phyloP scores from a whole-genome alignment of 495 filamentous ascomycete genomes.

The Choiromyces venosus region DNA sequence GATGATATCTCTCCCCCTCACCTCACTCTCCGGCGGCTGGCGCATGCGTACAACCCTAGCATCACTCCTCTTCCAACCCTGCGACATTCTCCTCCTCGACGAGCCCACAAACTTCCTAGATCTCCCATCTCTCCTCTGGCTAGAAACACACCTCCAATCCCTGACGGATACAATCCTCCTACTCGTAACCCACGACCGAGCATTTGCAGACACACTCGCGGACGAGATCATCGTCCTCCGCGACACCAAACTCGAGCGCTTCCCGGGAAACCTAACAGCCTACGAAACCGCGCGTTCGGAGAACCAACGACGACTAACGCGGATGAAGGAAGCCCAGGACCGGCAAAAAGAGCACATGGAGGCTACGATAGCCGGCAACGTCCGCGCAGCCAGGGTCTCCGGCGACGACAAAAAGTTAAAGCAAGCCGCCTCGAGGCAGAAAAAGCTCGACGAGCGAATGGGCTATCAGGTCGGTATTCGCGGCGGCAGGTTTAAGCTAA shows the following conservation, averaged over 20 bases:
- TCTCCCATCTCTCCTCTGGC: constrained; percentile 74
- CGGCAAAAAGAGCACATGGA: constrained; percentile 71
- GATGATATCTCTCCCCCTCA: constrained; percentile 53
- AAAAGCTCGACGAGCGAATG: constrained; percentile 73
- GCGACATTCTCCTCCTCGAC: constrained; percentile 76
- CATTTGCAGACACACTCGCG: constrained; percentile 65
- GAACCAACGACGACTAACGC: constrained; percentile 55
- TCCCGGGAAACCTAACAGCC: constrained; percentile 62
- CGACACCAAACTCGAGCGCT: constrained; percentile 60
- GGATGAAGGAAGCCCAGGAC: constrained; percentile 74
- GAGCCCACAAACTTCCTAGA: constrained; percentile 85
- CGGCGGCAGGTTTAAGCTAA: constrained; percentile 71
- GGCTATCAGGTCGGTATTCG: constrained; percentile 65
- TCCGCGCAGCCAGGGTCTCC: constrained; percentile 62
- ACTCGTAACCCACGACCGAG: constrained; percentile 73
- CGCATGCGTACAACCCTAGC: constrained; percentile 67
- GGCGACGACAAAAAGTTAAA: constrained; percentile 75
- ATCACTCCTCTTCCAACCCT: constrained; percentile 59
- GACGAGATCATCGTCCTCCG: constrained; percentile 71
- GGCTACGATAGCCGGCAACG: constrained; percentile 63
- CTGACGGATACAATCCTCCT: constrained; percentile 52
- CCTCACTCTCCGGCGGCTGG: constrained; percentile 72
- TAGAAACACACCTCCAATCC: constrained; percentile 60
- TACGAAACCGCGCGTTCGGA: constrained; percentile 64
- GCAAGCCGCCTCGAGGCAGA: constrained; percentile 70